These are phyloP conservation scores for Ogataea saltuana DNA, from an alignment of 805 yeast species.

Conservation along the genomic window DNA sequence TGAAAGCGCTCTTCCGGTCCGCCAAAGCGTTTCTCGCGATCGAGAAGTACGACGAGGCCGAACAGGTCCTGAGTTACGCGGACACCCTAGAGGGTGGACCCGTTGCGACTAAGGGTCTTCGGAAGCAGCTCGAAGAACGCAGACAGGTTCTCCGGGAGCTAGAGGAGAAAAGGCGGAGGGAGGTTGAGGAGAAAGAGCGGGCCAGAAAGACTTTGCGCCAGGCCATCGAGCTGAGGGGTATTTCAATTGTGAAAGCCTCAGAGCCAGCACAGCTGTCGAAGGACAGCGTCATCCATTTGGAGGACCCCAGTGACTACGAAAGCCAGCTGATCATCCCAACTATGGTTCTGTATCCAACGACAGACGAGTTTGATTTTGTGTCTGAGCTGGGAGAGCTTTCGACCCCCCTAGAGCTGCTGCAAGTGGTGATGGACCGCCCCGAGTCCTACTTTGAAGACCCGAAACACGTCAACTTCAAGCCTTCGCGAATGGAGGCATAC, in stretches of 20 bases:
- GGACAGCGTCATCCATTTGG: constrained; percentile 54
- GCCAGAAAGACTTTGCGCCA: constrained; percentile 47
- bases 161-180: constrained; percentile 36
- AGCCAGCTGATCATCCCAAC: constrained; percentile 84
- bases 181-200: constrained; percentile 42
- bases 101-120: constrained; percentile 50
- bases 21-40: constrained; percentile 77
- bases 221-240: constrained; percentile 64
- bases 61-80: constrained; percentile 65
- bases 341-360: constrained; percentile 76
- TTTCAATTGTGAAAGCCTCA: constrained; percentile 48
- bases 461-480: constrained; percentile 57
- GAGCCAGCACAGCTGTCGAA: constrained; percentile 59
- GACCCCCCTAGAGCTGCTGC: constrained; percentile 63
- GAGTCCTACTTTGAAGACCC: constrained; percentile 67
- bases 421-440: constrained; percentile 63
- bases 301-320: constrained; percentile 65
- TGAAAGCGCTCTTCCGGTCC: constrained; percentile 84
- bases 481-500: constrained; percentile 64
- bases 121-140: constrained; percentile 40
- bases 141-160: constrained; percentile 25
- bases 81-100: constrained; percentile 60
- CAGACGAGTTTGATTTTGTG: constrained; percentile 80
- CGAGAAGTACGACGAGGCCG: constrained; percentile 70
- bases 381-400: constrained; percentile 73